phyloP scores from a whole-genome alignment of 192 early-diverging fungal genomes.

The Radiomyces spectabilis region DNA sequence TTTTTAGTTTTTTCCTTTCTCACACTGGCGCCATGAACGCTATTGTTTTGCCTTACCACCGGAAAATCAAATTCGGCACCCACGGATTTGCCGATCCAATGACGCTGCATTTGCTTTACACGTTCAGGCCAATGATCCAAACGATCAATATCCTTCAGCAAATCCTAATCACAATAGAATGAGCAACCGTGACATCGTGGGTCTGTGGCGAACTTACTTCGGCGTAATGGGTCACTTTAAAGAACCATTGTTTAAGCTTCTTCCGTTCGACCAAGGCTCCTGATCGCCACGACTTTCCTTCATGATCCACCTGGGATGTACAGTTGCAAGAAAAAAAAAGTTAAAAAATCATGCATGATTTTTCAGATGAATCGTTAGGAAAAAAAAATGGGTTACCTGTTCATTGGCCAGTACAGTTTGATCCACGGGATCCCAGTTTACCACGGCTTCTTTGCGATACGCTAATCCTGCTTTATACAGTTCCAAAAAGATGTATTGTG shows the following conservation, averaged over 20 bases:
- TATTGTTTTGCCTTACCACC: slow-evolving; percentile 27
- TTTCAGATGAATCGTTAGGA: not conserved
- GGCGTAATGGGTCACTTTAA: slow-evolving; percentile 79
- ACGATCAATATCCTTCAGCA: slow-evolving; percentile 67
- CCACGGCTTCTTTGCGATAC: slow-evolving; percentile 82
- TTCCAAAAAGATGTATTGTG: slow-evolving; percentile 83
- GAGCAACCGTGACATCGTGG: not conserved
- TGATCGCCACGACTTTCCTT: slow-evolving; percentile 85
- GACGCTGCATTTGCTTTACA: slow-evolving; percentile 81
- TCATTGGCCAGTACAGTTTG: slow-evolving; percentile 95
- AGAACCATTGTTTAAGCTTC: slow-evolving; percentile 89
- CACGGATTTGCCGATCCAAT: slow-evolving; percentile 89
- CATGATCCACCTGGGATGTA: slow-evolving; percentile 77
- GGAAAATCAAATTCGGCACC: slow-evolving; percentile 68
- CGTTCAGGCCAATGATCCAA: slow-evolving; percentile 82
- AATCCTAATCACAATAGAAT: slow-evolving; percentile 24
- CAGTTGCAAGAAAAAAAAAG: not conserved
- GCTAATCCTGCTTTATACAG: slow-evolving; percentile 71
- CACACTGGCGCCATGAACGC: too few species aligned
- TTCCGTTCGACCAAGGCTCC: slow-evolving; percentile 86
- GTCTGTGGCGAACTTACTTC: slow-evolving; percentile 38
- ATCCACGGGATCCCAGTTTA: slow-evolving; percentile 98
- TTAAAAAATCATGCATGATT: not conserved
- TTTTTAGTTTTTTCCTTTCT: not conserved
- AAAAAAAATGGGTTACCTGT: too few species aligned